Evolutionary conservation across 139 green algal species (phyloP).

Genomic region (Chlorella sp.): DNA sequence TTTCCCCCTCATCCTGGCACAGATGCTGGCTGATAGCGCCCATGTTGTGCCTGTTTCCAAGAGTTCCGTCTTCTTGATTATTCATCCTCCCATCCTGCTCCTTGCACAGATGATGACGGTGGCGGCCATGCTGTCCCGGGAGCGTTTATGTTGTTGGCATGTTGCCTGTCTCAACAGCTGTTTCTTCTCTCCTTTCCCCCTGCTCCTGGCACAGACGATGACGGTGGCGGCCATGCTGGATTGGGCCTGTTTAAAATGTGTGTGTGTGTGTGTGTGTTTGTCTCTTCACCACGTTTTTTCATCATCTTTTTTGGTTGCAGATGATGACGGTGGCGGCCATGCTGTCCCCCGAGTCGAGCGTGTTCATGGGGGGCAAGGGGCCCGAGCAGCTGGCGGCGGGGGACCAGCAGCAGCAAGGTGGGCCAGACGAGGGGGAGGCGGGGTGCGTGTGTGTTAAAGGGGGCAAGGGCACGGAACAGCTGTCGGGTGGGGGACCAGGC

Average conservation of each 20-base stretch:
- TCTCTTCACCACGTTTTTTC: not conserved
- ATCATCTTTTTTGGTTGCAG: not conserved
- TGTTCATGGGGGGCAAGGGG: conserved; percentile 72
- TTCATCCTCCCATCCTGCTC: too few relatives aligned
- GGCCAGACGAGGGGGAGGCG: too few relatives aligned
- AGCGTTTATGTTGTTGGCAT: conserved; percentile 69
- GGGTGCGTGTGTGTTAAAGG: too few relatives aligned
- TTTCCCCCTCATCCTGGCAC: too few relatives aligned
- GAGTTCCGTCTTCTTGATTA: not conserved
- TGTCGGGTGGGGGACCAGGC: too few relatives aligned
- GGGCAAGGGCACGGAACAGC: too few relatives aligned
- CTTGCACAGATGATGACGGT: conserved; percentile 27
- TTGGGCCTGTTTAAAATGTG: not conserved
- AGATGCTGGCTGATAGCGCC: not conserved
- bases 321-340: conserved; percentile 71
- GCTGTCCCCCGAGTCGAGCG: conserved; percentile 80
- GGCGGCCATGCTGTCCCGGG: conserved; percentile 88
- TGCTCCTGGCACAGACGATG: not conserved
- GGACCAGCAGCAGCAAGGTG: not conserved
- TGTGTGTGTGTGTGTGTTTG: not conserved
- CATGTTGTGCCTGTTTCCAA: not conserved
- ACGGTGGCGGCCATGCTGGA: conserved; percentile 55
- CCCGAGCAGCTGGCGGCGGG: conserved; percentile 49
- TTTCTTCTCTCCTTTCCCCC: too few relatives aligned
- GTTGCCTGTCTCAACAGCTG: too few relatives aligned